Conservation (phyloP, 805 yeast species). For the Cyberlindnera xylosilytica region DNA sequence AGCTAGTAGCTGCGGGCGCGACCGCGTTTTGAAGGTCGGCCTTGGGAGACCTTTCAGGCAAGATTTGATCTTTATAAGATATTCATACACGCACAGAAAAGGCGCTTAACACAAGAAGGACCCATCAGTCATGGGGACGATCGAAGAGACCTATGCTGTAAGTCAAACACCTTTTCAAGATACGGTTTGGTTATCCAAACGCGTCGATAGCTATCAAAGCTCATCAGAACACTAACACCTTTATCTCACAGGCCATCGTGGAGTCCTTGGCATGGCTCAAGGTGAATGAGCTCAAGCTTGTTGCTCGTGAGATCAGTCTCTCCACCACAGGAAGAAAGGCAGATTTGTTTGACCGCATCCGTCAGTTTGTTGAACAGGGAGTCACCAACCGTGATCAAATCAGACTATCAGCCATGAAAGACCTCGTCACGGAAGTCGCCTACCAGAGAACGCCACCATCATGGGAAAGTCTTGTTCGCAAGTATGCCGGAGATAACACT, state of each 20-base stretch:
- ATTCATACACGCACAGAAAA: too few relatives aligned
- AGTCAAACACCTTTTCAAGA: too few relatives aligned
- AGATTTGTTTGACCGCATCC: constrained; percentile 54
- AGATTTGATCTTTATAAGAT: too few relatives aligned
- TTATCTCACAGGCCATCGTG: background rate
- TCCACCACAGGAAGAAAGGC: constrained; percentile 57
- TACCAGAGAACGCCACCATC: constrained; percentile 31
- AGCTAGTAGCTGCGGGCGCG: too few relatives aligned
- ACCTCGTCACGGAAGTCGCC: constrained; percentile 36
- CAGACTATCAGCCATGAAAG: constrained; percentile 42
- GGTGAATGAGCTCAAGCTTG: constrained; percentile 49
- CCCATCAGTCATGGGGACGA: too few relatives aligned
- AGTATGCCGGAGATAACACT: background rate
- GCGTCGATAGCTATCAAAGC: too few relatives aligned
- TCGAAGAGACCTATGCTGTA: too few relatives aligned
- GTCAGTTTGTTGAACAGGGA: constrained; percentile 42
- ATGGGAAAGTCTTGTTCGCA: constrained; percentile 32
- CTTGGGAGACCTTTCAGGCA: too few relatives aligned
- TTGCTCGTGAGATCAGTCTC: constrained; percentile 49
- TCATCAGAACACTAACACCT: too few relatives aligned
- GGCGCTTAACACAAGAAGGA: too few relatives aligned
- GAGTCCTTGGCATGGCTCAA: constrained; percentile 30
- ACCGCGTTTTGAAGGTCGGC: too few relatives aligned
- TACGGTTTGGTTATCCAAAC: too few relatives aligned
- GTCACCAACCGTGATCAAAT: constrained; percentile 36